Percentiles rank a stretch among this genome's conserved stretches.
phyloP scores from a whole-genome alignment of 2,329 filamentous ascomycete species.

The Pyrenochaeta sp. region DNA sequence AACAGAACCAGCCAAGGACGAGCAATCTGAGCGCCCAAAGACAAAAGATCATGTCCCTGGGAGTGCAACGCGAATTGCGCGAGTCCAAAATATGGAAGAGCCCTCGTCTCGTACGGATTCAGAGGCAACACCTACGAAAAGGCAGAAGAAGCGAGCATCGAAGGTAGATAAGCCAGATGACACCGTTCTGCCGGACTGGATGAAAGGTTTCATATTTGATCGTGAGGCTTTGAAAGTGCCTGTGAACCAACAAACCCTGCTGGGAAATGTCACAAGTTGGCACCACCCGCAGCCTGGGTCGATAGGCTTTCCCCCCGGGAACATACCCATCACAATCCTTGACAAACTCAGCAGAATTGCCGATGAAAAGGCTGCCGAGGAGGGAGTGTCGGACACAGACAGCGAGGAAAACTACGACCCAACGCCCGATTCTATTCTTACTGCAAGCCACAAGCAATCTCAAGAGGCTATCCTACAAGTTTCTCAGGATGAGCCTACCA shows the following conservation, averaged over 20 bases:
- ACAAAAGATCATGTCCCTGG: no score
- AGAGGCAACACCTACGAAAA: conserved; percentile 2
- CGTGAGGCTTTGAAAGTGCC: conserved; percentile 43
- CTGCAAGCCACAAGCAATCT: conserved; percentile 9
- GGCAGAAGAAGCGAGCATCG: not conserved
- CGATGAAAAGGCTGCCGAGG: conserved; percentile 23
- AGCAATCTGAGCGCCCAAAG: no score
- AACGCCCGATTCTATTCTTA: conserved; percentile 17
- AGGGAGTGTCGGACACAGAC: conserved; percentile 18
- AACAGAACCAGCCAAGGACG: not conserved
- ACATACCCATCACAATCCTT: conserved; percentile 49
- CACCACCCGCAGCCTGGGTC: conserved; percentile 41
- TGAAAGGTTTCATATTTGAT: conserved; percentile 30
- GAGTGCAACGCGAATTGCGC: no score
- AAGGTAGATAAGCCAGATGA: conserved; percentile 1
- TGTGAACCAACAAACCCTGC: conserved; percentile 57
- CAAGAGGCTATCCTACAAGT: conserved; percentile 7
- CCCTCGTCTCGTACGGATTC: no score
- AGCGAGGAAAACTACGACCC: conserved; percentile 19
- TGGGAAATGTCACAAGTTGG: conserved; percentile 54
- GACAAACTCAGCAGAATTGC: conserved; percentile 18
- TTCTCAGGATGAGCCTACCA: conserved; percentile 13
- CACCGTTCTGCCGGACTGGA: conserved; percentile 14
- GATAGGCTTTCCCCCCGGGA: conserved; percentile 43
- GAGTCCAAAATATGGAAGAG: no score